Evolutionary conservation across 129 eudicot genomes (phyloP).

Genomic region (Tagetes erecta): DNA sequence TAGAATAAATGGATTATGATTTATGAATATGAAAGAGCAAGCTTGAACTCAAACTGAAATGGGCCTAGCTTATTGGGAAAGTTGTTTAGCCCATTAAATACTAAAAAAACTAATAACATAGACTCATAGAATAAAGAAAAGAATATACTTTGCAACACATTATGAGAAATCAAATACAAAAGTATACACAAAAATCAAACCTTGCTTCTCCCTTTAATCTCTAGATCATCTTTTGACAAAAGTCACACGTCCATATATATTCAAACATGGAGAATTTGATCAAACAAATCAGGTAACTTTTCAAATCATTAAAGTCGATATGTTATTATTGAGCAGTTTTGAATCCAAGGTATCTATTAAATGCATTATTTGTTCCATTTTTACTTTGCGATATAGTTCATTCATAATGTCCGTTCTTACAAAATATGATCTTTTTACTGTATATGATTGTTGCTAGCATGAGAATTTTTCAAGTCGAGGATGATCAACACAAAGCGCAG

Average conservation of each 20-base stretch:
- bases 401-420: not conserved
- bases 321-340: not conserved
- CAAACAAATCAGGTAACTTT: slow-evolving; percentile 65
- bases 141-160: slow-evolving; percentile 35
- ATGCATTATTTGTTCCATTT: not conserved
- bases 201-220: slow-evolving; percentile 15
- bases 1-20: too few species aligned
- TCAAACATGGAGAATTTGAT: slow-evolving; percentile 55
- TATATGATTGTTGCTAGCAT: slow-evolving; percentile 28
- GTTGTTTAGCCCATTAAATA: not conserved
- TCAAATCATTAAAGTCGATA: not conserved
- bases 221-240: slow-evolving; percentile 5
- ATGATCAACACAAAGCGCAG: slow-evolving; percentile 45
- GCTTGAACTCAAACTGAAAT: not conserved
- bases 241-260: not conserved
- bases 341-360: not conserved
- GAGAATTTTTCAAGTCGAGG: slow-evolving; percentile 37
- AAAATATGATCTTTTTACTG: not conserved
- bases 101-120: not conserved
- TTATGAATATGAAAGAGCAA: not conserved
- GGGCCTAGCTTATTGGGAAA: not conserved
- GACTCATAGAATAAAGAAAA: slow-evolving; percentile 28
- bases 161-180: slow-evolving; percentile 29
- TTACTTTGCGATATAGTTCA: not conserved
- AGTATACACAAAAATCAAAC: slow-evolving; percentile 20